Evolutionary conservation across 2,329 filamentous ascomycete species (phyloP).

Genomic region (Grosmannia clavigera): DNA sequence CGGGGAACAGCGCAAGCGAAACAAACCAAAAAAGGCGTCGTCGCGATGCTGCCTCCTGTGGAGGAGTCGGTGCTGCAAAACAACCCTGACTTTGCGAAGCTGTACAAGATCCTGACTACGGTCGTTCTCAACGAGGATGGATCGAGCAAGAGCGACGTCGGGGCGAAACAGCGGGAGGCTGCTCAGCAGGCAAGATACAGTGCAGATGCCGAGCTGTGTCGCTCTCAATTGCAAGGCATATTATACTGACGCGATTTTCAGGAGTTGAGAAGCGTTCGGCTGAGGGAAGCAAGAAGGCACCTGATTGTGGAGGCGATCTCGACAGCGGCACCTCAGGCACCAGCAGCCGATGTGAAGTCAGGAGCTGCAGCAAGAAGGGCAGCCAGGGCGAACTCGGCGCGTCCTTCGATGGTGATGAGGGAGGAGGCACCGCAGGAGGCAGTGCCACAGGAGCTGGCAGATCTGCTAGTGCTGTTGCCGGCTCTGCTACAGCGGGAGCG

Average conservation of each 20-base stretch:
- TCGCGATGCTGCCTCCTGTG: constrained; percentile 43
- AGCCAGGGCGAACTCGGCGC: constrained; percentile 7
- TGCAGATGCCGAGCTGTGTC: not conserved
- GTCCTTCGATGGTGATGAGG: not conserved
- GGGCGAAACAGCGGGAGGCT: constrained; percentile 35
- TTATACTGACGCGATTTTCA: constrained; percentile 13
- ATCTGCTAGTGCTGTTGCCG: constrained; percentile 43
- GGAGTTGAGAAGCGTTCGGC: constrained; percentile 37
- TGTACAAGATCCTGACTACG: constrained; percentile 42
- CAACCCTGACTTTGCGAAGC: constrained; percentile 48
- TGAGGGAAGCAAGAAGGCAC: constrained; percentile 34
- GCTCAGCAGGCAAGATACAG: constrained; percentile 32
- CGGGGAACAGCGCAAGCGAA: not conserved
- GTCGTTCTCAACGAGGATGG: constrained; percentile 44
- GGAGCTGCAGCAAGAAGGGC: constrained; percentile 1
- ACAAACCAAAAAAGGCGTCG: not conserved
- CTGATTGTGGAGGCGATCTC: constrained; percentile 39
- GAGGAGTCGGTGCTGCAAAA: constrained; percentile 39
- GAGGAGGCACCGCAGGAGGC: constrained; percentile 13
- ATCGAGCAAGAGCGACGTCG: constrained; percentile 31
- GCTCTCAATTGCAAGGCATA: not conserved
- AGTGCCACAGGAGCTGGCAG: constrained; percentile 25
- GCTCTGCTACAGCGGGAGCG: constrained; percentile 27
- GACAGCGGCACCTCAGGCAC: constrained; percentile 21
- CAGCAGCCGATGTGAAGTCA: not conserved